Evolutionary conservation across 495 filamentous ascomycete genomes (phyloP), one percentile per base, ranked within the genome.

Genomic region (Rostrohypoxylon terebratum): DNA sequence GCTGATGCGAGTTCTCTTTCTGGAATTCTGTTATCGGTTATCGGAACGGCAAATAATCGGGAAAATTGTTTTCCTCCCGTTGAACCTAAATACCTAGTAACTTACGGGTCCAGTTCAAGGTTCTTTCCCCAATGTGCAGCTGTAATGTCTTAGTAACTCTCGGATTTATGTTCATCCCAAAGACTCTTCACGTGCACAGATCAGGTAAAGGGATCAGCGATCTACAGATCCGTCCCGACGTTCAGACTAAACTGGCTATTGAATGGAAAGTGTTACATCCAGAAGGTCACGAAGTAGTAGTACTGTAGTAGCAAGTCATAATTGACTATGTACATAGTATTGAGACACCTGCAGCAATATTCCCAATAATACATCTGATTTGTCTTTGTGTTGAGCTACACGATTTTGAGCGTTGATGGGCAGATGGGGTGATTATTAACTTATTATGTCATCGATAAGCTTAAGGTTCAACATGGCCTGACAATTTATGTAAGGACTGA

Each of bases 11-110:
- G 47, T 33, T 20, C 28, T 33, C 21, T 36, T 62, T 58, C 33
- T 64, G 58, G 72, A 54, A 70, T 60, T 55, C 25, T 66, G 58
- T 74, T 71, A 75, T 75, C 72, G 72, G 63, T 68, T 59, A 71
- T 71, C 68, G 72, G 68, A 66, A 64, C 34, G 68, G 67, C 16
- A 31, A 47, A 70, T 53, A 34, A 51, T 71, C 72, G 72, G 67
- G 38, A 23, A 50, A 53, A 36, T 70, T 31, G 2, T n/a, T 3
- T 53, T 23, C 48, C n/a, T n/a, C 2, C 13, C 3, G 13, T 14
- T n/a, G 11, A 16, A n/a, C 14, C 11, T 6, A 45, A 6, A n/a
- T 18, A 45, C 42, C 14, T 45, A 44, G 40, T 44, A 44, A 2
- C 14, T 44, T 13, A n/a, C n/a, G n/a, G 28, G 2, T 28, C 28